Percentiles rank a stretch among this genome's conserved stretches.
phyloP scores from a whole-genome alignment of 75 land plant species.

The Adiantum capillusveneris region DNA sequence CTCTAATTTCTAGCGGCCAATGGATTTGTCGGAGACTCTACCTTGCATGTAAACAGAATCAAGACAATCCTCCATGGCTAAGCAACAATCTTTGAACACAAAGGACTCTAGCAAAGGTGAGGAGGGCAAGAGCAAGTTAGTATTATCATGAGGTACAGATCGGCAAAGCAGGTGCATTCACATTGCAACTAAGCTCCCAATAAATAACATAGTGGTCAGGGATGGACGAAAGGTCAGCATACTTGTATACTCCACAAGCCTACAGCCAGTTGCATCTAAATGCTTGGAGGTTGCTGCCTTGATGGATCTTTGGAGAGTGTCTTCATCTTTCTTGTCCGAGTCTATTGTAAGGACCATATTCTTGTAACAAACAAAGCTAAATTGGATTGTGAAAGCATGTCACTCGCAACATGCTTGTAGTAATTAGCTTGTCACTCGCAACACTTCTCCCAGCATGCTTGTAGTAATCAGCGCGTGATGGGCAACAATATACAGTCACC shows the following conservation, averaged over 20 bases:
- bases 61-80: constrained; percentile 44
- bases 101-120: not conserved
- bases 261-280: not conserved
- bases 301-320: constrained; percentile 11
- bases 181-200: constrained; percentile 14
- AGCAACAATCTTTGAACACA: constrained; percentile 39
- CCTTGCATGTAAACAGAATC: constrained; percentile 46
- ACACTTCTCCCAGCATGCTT: too few species aligned
- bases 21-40: constrained; percentile 8
- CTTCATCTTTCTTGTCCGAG: constrained; percentile 25
- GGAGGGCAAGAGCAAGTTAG: too few species aligned
- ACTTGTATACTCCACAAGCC: constrained; percentile 26
- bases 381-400: constrained; percentile 22
- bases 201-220: constrained; percentile 24
- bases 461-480: too few species aligned
- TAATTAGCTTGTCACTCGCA: too few species aligned
- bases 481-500: too few species aligned
- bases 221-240: constrained; percentile 5
- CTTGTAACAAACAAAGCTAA: constrained; percentile 17
- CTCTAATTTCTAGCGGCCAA: constrained; percentile 16
- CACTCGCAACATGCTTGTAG: constrained; percentile 21
- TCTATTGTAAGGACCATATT: constrained; percentile 24
- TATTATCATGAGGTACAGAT: too few species aligned
- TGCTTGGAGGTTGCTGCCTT: constrained; percentile 2
- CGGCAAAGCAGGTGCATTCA: not conserved